A percentile compares a stretch with the other conserved stretches of the same genome.
phyloP scores from a whole-genome alignment of 2,329 filamentous ascomycete genomes.

The Ophiostoma piceae region DNA sequence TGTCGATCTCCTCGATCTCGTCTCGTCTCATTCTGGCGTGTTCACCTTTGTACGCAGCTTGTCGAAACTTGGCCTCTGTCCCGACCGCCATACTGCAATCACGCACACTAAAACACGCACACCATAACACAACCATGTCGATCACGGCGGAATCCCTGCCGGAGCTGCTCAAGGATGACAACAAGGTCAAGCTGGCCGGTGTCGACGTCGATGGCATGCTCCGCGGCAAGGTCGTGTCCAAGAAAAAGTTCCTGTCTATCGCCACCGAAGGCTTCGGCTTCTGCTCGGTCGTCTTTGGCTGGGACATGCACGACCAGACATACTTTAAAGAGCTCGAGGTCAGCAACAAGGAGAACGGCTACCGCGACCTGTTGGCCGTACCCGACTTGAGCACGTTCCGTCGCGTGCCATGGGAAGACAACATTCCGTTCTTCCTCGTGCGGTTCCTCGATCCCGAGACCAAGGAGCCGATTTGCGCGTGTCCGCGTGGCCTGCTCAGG shows the following conservation, averaged over 20 bases:
- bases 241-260: slow-evolving; percentile 85
- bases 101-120: background rate
- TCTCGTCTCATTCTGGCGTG: background rate
- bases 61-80: background rate
- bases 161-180: slow-evolving; percentile 63
- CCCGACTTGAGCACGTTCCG: slow-evolving; percentile 73
- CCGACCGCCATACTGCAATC: background rate
- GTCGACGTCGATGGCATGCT: slow-evolving; percentile 82
- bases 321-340: slow-evolving; percentile 81
- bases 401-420: slow-evolving; percentile 84
- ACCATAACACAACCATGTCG: background rate
- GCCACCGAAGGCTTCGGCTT: slow-evolving; percentile 81
- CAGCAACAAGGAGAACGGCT: slow-evolving; percentile 87
- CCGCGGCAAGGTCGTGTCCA: slow-evolving; percentile 85
- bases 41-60: background rate
- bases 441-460: slow-evolving; percentile 80
- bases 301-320: slow-evolving; percentile 94
- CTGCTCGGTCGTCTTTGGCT: slow-evolving; percentile 90
- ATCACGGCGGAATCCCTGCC: slow-evolving; percentile 62
- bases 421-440: slow-evolving; percentile 79
- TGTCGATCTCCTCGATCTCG: background rate
- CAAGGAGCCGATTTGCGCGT: slow-evolving; percentile 64
- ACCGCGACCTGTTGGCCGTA: slow-evolving; percentile 76
- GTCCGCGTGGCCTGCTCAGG: slow-evolving; percentile 70
- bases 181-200: slow-evolving; percentile 79